Conservation (phyloP, 2,329 filamentous ascomycete genomes). For the Fusarium camptoceras region DNA sequence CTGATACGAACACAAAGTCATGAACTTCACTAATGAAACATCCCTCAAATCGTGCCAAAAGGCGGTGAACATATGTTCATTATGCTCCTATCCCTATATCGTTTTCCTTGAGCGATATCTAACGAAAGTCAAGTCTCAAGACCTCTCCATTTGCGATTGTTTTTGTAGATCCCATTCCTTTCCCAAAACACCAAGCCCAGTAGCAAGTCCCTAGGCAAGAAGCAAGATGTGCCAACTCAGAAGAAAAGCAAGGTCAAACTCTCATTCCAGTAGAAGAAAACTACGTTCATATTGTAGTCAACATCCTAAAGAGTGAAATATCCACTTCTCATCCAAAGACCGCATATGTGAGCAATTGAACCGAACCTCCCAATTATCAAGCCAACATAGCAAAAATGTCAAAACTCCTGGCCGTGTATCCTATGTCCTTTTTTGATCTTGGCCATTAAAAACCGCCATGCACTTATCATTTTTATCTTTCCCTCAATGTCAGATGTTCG, state of each 20-base stretch:
- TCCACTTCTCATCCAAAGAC: constrained; percentile 6
- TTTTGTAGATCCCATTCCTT: constrained; percentile 34
- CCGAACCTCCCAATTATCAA: constrained; percentile 34
- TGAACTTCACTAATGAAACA: not conserved
- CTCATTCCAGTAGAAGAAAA: not conserved
- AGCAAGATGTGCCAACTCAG: not conserved
- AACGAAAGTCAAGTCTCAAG: constrained; percentile 11
- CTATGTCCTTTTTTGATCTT: constrained; percentile 47
- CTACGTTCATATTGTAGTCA: not conserved
- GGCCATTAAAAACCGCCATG: constrained; percentile 43
- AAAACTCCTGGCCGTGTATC: constrained; percentile 47
- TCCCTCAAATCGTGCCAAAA: constrained; percentile 6
- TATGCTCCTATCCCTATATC: constrained; percentile 34
- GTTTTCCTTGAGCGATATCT: constrained; percentile 13
- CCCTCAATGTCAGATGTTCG: constrained; percentile 33
- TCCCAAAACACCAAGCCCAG: constrained; percentile 37
- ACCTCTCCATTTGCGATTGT: constrained; percentile 27
- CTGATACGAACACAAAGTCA: not conserved
- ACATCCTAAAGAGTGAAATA: not conserved
- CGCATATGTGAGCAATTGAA: constrained; percentile 15
- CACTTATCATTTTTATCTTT: constrained; percentile 40
- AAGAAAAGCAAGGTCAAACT: not conserved
- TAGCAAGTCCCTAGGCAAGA: not conserved
- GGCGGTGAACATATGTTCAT: constrained; percentile 29
- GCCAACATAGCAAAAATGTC: constrained; percentile 7